Percentiles rank a stretch among this genome's conserved stretches.
phyloP scores from a whole-genome alignment of 163 green algal species.

The Prototheca stagnorum region DNA sequence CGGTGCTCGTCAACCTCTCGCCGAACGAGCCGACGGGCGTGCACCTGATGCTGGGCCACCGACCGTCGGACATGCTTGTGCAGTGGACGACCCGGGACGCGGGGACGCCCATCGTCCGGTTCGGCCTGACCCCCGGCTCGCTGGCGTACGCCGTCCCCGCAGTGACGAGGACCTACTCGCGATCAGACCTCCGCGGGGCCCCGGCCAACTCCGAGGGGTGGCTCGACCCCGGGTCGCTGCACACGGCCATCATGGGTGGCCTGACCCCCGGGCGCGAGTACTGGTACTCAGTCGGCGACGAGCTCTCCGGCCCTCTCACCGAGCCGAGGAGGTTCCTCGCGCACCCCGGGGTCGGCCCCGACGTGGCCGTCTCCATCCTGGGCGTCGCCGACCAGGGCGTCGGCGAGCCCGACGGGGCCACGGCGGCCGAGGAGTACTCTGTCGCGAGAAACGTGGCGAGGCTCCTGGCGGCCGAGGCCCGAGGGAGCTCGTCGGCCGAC shows the following conservation, averaged over 20 bases:
- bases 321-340: conserved; percentile 26
- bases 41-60: conserved; percentile 3
- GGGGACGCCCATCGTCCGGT: conserved; percentile 12
- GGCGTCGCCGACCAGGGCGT: conserved; percentile 57
- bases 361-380: conserved; percentile 35
- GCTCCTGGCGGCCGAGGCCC: conserved; percentile 19
- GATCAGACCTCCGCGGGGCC: conserved; percentile 9
- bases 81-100: conserved; percentile 28
- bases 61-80: conserved; percentile 23
- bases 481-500: conserved; percentile 12
- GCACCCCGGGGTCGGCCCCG: conserved; percentile 17
- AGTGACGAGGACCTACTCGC: conserved; percentile 6
- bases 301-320: conserved; percentile 14
- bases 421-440: conserved; percentile 11
- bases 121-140: neutral
- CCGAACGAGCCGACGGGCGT: conserved; percentile 21
- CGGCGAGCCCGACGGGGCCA: conserved; percentile 38
- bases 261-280: conserved; percentile 11
- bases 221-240: conserved; percentile 13
- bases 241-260: conserved; percentile 7
- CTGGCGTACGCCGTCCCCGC: conserved; percentile 3
- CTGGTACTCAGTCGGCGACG: conserved; percentile 17
- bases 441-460: conserved; percentile 18
- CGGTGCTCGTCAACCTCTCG: conserved; percentile 2
- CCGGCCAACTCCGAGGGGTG: conserved; percentile 11